Conservation (phyloP, 768 basidiomycete species). For the Phylloporus arenicola region DNA sequence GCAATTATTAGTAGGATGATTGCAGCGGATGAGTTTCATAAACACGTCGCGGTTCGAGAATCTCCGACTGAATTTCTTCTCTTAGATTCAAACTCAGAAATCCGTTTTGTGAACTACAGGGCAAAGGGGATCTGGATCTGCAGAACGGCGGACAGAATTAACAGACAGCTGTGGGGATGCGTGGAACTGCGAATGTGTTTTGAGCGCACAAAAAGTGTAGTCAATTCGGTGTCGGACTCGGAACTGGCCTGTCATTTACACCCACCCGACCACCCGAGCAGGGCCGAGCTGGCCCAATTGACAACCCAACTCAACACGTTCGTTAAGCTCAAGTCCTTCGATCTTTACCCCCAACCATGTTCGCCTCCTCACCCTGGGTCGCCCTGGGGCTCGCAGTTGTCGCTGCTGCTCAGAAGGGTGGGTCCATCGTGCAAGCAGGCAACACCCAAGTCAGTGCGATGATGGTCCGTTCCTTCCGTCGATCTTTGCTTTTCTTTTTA, state of each 20-base stretch:
- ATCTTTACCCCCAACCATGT: constrained; percentile 20
- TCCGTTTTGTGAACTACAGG: background rate
- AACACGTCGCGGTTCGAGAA: no score
- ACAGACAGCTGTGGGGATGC: no score
- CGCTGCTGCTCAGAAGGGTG: constrained; percentile 22
- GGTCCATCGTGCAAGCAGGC: constrained; percentile 23
- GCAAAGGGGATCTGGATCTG: no score
- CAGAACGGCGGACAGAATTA: no score
- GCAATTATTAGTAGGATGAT: no score
- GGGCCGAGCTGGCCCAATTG: background rate
- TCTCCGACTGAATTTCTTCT: background rate
- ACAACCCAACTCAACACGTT: constrained; percentile 9
- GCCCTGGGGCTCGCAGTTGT: constrained; percentile 40
- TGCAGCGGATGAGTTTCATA: no score
- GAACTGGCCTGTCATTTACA: background rate
- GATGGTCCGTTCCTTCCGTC: constrained; percentile 39
- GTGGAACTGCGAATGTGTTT: no score
- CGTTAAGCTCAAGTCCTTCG: constrained; percentile 4
- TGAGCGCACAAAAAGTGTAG: background rate
- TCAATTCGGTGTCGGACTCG: background rate
- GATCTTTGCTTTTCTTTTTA: background rate
- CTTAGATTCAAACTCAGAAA: background rate
- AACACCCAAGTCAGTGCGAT: constrained; percentile 45
- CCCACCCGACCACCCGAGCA: background rate
- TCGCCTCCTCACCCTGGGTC: constrained; percentile 35